A percentile compares a stretch with the other conserved stretches of the same genome.
Conservation (phyloP, 805 yeast species). For the Ogataea chonburiensis region DNA sequence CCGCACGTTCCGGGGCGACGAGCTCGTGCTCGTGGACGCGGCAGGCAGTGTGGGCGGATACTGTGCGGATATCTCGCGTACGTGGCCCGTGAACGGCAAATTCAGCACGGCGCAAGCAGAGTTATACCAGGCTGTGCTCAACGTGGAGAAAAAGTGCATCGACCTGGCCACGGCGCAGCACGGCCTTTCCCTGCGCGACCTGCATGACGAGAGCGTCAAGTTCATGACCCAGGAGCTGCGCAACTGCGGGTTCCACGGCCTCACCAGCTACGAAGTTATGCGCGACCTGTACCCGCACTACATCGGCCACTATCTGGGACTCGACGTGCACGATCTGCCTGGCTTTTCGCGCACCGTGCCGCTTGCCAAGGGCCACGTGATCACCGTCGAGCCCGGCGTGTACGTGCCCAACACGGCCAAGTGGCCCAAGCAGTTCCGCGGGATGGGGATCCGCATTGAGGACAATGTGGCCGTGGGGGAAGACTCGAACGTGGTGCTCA, state of each 20-base stretch:
- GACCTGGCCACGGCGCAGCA: conserved; percentile 56
- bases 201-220: conserved; percentile 69
- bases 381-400: conserved; percentile 95
- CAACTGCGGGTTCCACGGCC: conserved; percentile 64
- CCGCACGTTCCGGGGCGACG: conserved; percentile 71
- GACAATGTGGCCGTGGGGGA: conserved; percentile 85
- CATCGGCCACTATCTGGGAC: conserved; percentile 92
- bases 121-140: conserved; percentile 82
- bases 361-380: conserved; percentile 69
- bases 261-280: conserved; percentile 53
- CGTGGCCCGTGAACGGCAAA: conserved; percentile 86
- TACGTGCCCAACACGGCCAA: conserved; percentile 73
- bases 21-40: conserved; percentile 85
- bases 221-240: conserved; percentile 61
- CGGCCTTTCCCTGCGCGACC: conserved; percentile 60
- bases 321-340: conserved; percentile 87
- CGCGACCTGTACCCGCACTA: conserved; percentile 82
- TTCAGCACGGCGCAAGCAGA: conserved; percentile 81
- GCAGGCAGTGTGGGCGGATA: conserved; percentile 94
- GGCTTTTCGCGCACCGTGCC: conserved; percentile 52
- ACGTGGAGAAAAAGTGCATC: conserved; percentile 78
- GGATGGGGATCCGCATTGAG: conserved; percentile 92
- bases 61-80: conserved; percentile 91
- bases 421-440: conserved; percentile 80
- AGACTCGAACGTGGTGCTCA: conserved; percentile 53